Evolutionary conservation across 2,329 filamentous ascomycete genomes (phyloP), one percentile per base, ranked within the genome.

Genomic region (Neopestalotiopsis sp.): DNA sequence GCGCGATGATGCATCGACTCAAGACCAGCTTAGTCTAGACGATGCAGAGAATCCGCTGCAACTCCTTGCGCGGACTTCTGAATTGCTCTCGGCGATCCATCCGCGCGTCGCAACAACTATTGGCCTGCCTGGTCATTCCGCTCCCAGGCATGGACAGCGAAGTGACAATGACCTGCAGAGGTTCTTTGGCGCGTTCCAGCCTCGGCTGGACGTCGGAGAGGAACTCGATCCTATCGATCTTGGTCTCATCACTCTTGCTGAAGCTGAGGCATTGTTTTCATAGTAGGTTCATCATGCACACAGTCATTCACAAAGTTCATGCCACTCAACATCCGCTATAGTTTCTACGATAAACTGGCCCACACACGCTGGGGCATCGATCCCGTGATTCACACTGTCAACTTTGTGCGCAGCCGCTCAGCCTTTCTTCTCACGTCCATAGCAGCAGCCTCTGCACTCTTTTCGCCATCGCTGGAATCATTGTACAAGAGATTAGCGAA

Each of bases 331-430:
- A 32, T 34, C 6, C 14, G 32, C 45, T 38, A 20, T 67, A 92
- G 90, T 74, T 94, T 93, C 73, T 89, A 92, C 74, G 84, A 89
- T 30, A 90, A 91, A 64, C 84, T 94, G 4, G 89, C 91, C 1
- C 91, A 94, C 76, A 94, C 91, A 0, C 82, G 91, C 76, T 94
- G 91, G 91, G 91, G 91, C 0, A 86, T 93, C 9, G 91, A 93
- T 72, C 90, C 90, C 1, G 77, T 86, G 14, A 81, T 93, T 4
- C 91, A 93, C 73, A 92, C 88, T 0, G 83, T 89, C 20, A 79
- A 84, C 0, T 94, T 92, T 73, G 90, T 92, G 2, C 89, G 90
- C 17, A 84, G 85, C 1, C 88, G 90, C 62, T 94, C 91, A 0
- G 86, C 90, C 1, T 93, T 93, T 75, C 82, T 94, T 1, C 90